Base-by-base conservation (phyloP, 768 basidiomycete genomes). In the Pleurotus citrinopileatus region DNA sequence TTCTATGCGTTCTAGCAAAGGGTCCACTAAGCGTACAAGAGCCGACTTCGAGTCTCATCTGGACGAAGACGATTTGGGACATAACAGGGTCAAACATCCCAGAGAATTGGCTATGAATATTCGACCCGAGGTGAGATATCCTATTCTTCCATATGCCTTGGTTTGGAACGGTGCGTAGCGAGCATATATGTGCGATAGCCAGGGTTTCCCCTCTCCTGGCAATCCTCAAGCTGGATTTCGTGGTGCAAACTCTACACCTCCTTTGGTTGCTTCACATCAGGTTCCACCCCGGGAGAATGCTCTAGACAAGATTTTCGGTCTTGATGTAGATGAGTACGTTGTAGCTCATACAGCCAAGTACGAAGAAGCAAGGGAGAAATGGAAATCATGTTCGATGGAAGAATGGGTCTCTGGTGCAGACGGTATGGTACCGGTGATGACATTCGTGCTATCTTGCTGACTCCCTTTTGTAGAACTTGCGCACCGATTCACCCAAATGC, bases 351-450 rank as follows among this genome's bases (percentile, higher is more conserved):
- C 69, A 27, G 75, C 77, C 0, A 63, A 65, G 23, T 83, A 84
- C 55, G 77, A 79, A 32, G 66, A 66, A 9, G 61, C 72, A 23
- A 63, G 70, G 25, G 69, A 70, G 55, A 76, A 70, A 56, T 86
- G 82, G 82, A 70, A 70, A 12, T 69, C 73, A 5, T 81, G 80
- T 53, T 70, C 73, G 0, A 64, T 74, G 53, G 76, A 78, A 12
- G 81, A 84, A 47, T 84, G 84, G 84, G 61, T 70, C 3, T 69
- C 75, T 22, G 84, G 82, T 4, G 78, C 76, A 1, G 72, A 81
- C 44, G 79, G 82, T 82, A 32, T 44, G 62, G 48, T 17, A 29
- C 13, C 13, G 44, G 9, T 28, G 19, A 10, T 36, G 19, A 19
- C 28, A 44, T 28, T 2, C n/a, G 22, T 1, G 17, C 13, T 40